Evolutionary conservation across 164 flowering plant species (phyloP).

Genomic region (Vitis labrusca): DNA sequence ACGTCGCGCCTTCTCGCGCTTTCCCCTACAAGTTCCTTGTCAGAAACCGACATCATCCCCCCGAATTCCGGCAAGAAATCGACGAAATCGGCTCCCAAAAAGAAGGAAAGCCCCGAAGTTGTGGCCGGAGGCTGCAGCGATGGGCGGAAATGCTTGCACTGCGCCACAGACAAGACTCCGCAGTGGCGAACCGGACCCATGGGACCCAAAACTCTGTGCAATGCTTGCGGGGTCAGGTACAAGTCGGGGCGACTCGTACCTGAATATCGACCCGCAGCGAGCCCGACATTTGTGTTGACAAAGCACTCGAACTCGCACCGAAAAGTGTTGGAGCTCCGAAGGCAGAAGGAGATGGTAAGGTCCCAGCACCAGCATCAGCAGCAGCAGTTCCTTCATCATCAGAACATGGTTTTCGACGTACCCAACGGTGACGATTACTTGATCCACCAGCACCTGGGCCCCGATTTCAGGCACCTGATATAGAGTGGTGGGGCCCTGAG

Average conservation of each 20-base stretch:
- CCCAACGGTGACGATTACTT: slow-evolving; percentile 61
- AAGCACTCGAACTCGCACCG: slow-evolving; percentile 59
- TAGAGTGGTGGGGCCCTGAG: slow-evolving; percentile 9
- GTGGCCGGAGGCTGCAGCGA: slow-evolving; percentile 11
- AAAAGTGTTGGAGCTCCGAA: slow-evolving; percentile 56
- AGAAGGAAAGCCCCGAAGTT: slow-evolving; percentile 14
- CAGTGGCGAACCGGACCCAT: slow-evolving; percentile 62
- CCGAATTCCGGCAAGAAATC: slow-evolving; percentile 26
- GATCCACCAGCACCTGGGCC: slow-evolving; percentile 61
- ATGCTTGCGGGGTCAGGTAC: slow-evolving; percentile 55
- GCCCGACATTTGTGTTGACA: slow-evolving; percentile 47
- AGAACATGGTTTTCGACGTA: slow-evolving; percentile 27
- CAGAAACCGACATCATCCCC: slow-evolving; percentile 22
- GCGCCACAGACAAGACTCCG: slow-evolving; percentile 53
- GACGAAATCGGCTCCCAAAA: slow-evolving; percentile 16
- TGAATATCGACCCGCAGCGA: slow-evolving; percentile 54
- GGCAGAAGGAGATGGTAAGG: slow-evolving; percentile 44
- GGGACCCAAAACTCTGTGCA: slow-evolving; percentile 58
- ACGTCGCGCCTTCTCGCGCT: slow-evolving; percentile 54
- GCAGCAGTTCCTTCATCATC: slow-evolving; percentile 26
- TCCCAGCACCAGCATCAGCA: slow-evolving; percentile 27
- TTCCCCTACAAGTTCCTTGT: slow-evolving; percentile 22
- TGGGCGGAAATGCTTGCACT: slow-evolving; percentile 45
- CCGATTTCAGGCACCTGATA: slow-evolving; percentile 49
- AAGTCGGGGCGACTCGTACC: slow-evolving; percentile 50